These are phyloP conservation scores for Schwanniomyces etchellsii DNA, from an alignment of 1,139 yeast species.

Conservation along the genomic window DNA sequence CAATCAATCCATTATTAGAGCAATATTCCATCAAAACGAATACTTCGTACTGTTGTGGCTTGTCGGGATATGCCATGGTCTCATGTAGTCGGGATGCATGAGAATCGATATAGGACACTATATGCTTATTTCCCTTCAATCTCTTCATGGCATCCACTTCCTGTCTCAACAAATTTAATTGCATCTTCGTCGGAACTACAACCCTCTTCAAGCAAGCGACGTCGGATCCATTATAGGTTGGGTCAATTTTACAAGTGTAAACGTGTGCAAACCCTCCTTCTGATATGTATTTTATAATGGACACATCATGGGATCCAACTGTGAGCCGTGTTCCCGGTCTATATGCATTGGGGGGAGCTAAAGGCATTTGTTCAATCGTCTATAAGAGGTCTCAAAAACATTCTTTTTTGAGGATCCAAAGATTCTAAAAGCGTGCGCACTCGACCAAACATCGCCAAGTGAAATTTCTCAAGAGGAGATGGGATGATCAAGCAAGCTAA, in stretches of 20 bases:
- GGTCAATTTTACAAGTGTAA: slow-evolving; percentile 55
- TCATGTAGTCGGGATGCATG: slow-evolving; percentile 70
- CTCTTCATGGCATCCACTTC: slow-evolving; percentile 86
- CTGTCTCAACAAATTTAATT: slow-evolving; percentile 60
- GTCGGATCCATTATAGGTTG: slow-evolving; percentile 40
- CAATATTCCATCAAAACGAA: slow-evolving; percentile 91
- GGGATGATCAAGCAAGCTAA: too few relatives aligned
- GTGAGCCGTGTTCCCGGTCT: slow-evolving; percentile 55
- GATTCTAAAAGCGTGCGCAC: too few relatives aligned
- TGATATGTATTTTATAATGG: slow-evolving; percentile 55
- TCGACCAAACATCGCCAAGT: too few relatives aligned
- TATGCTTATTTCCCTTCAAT: slow-evolving; percentile 66
- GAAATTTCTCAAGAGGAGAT: too few relatives aligned
- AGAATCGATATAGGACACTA: slow-evolving; percentile 88
- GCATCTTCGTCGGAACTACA: slow-evolving; percentile 66
- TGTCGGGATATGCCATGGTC: slow-evolving; percentile 20
- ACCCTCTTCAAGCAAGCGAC: slow-evolving; percentile 72
- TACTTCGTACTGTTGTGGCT: slow-evolving; percentile 67
- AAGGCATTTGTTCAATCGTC: slow-evolving; percentile 12
- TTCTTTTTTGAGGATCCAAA: too few relatives aligned
- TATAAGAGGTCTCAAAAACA: too few relatives aligned
- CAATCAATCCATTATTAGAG: slow-evolving; percentile 78
- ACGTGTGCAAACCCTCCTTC: slow-evolving; percentile 82
- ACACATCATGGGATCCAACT: slow-evolving; percentile 60
- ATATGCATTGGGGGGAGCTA: slow-evolving; percentile 52